A percentile compares a stretch with the other conserved stretches of the same genome.
Conservation (phyloP, 768 basidiomycete species). For the Serendipita sp. region DNA sequence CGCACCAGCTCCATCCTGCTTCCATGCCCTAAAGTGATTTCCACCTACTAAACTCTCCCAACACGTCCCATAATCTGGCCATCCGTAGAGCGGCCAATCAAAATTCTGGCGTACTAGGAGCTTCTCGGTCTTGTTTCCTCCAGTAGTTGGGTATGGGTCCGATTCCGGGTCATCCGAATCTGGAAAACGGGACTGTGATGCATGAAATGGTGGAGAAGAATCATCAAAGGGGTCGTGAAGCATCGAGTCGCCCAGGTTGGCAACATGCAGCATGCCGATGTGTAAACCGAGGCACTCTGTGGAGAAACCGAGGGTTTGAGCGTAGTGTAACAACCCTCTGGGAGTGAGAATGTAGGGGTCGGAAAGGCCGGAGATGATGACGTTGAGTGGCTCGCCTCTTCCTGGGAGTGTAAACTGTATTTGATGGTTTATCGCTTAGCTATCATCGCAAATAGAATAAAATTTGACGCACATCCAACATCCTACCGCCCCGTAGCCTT, state of each 20-base stretch:
- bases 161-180: neutral
- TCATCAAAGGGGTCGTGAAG: neutral
- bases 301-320: conserved; percentile 68
- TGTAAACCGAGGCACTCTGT: conserved; percentile 75
- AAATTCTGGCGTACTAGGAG: conserved; percentile 66
- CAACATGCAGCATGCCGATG: conserved; percentile 56
- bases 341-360: conserved; percentile 71
- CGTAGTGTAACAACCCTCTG: conserved; percentile 47
- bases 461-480: conserved; percentile 48
- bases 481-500: conserved; percentile 49
- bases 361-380: conserved; percentile 62
- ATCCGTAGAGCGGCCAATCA: conserved; percentile 8
- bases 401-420: conserved; percentile 26
- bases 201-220: neutral
- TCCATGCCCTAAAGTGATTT: conserved; percentile 80
- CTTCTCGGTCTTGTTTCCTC: conserved; percentile 41
- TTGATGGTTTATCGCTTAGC: neutral
- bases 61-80: conserved; percentile 65
- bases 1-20: conserved; percentile 61
- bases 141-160: neutral
- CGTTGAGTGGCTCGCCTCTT: conserved; percentile 68
- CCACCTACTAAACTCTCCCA: conserved; percentile 78
- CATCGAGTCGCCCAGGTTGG: conserved; percentile 64
- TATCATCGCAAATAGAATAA: conserved; percentile 4
- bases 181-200: neutral